Base-by-base conservation (phyloP, 495 filamentous ascomycete genomes). In the Pyrenula aspistea region DNA sequence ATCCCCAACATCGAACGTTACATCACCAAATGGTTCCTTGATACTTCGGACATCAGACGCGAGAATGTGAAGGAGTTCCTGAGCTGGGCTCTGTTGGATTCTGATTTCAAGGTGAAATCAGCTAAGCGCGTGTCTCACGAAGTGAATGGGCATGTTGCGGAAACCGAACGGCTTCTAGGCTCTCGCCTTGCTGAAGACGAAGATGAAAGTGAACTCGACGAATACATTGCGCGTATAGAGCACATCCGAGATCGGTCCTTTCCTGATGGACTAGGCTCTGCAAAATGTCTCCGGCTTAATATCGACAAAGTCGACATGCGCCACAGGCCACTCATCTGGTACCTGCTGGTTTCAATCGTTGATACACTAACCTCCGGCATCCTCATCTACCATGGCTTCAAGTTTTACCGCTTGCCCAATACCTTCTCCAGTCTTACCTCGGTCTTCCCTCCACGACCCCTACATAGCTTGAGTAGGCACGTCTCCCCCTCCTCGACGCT, bases 41-140 rank as follows among this genome's bases (percentile, higher is more conserved):
- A 75, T 24, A 42, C 66, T n/a, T 64, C 67, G 2, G 77, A 84
- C n/a, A 81, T 89, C 54, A 74, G 75, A 54, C 68, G 76, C 22
- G 85, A 86, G 42, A 86, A 88, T 61, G 65, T 87, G 53, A 79
- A 78, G 57, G 81, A 84, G 49, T 87, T 85, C 60, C 63, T 82
- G 49, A 64, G 75, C 24, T 87, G 83, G 84, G 83, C 79, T 2
- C 82, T 87, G 63, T 77, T 82, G 56, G 77, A 82, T 59, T 63
- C 64, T 31, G 68, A 63, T 22, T 48, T 11, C 31, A 15, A 4
- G 15, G 31, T 8, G 31, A 42, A 42, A 8, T 15, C 31, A 42
- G 15, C 4, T 15, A 42, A 42, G 31, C 31, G 8, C 4, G 4
- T 42, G 8, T 42, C 31, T 15, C 15, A 4, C 31, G 8, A 42